A percentile compares a stretch with the other conserved stretches of the same genome.
Evolutionary conservation across 2,329 filamentous ascomycete species (phyloP).

Genomic region (Ceratocystis cacaofunesta): DNA sequence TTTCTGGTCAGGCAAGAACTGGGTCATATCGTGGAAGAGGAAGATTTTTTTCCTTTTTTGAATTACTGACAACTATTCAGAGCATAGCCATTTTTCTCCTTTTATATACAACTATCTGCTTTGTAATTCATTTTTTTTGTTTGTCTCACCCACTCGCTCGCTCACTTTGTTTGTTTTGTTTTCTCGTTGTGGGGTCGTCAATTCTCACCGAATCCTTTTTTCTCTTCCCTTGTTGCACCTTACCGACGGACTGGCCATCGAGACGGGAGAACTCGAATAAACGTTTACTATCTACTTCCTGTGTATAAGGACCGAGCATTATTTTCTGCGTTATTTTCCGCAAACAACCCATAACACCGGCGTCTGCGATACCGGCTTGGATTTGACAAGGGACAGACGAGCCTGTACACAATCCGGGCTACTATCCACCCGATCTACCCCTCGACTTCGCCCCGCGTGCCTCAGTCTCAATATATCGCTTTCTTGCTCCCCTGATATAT

Average conservation of each 20-base stretch:
- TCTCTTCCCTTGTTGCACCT: neutral
- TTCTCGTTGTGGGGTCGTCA: neutral
- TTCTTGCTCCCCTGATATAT: neutral
- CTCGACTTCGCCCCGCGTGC: neutral
- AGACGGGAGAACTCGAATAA: too few species aligned
- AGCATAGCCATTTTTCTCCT: neutral
- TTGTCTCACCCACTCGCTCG: neutral
- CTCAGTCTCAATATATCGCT: neutral
- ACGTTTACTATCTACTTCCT: too few species aligned
- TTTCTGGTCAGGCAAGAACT: neutral
- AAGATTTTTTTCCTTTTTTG: neutral
- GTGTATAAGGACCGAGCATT: too few species aligned
- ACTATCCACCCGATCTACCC: neutral
- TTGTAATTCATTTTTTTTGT: neutral
- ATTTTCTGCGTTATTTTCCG: too few species aligned
- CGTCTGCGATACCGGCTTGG: too few species aligned
- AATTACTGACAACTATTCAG: neutral
- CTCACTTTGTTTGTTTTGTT: neutral
- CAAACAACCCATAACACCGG: too few species aligned
- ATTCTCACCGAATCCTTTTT: neutral
- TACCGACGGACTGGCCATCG: neutral
- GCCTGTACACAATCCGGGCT: too few species aligned
- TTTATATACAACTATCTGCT: neutral
- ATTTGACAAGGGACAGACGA: too few species aligned
- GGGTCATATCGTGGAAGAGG: neutral